phyloP scores from a whole-genome alignment of 371 early-diverging fungal genomes.

The Funneliformis caledonium region DNA sequence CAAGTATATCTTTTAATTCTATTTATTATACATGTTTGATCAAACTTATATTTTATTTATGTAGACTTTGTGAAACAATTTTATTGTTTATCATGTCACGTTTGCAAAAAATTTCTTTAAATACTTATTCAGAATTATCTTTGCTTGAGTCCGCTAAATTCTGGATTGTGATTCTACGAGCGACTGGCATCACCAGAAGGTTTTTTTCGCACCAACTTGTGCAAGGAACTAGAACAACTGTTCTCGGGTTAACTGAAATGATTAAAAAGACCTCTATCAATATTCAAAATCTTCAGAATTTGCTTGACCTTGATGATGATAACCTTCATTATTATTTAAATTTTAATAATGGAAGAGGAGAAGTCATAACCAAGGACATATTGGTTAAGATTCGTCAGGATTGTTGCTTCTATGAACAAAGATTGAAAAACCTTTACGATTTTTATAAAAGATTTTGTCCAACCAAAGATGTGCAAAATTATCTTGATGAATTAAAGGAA shows the following conservation, averaged over 20 bases:
- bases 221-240: too few species aligned
- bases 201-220: slow-evolving; percentile 1
- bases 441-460: slow-evolving; percentile 36
- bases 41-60: too few species aligned
- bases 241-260: neutral
- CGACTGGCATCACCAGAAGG: neutral
- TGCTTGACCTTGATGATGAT: slow-evolving; percentile 9
- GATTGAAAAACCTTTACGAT: neutral
- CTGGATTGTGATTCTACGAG: slow-evolving; percentile 13
- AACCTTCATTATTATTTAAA: neutral
- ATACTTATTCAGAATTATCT: neutral
- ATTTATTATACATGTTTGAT: too few species aligned
- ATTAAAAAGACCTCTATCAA: neutral
- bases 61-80: slow-evolving; percentile 26
- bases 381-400: neutral
- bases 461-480: slow-evolving; percentile 11
- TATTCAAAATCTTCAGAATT: neutral
- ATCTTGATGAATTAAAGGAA: slow-evolving; percentile 8
- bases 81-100: slow-evolving; percentile 23
- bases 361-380: neutral
- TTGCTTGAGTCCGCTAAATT: slow-evolving; percentile 7
- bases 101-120: neutral
- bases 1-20: neutral
- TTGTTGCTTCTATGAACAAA: neutral
- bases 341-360: too few species aligned